Evolutionary conservation across 108 stramenopile genomes (phyloP), one percentile per base, ranked within the genome.

Genomic region (Skeletonema menzelii): DNA sequence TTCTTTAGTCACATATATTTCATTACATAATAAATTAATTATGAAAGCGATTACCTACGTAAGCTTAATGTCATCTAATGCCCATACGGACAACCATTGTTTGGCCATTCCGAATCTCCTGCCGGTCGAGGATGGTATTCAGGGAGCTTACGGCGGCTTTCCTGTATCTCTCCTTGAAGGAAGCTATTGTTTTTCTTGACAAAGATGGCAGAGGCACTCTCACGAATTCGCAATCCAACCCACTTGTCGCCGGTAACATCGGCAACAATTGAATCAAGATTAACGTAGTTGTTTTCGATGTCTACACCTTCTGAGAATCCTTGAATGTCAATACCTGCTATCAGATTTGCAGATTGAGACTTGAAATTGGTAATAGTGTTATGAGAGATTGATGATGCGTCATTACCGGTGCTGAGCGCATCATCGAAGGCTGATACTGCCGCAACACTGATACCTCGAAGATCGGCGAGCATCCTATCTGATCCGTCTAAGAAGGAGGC

Each of bases 241-340:
- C 59, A 61, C 56, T 70, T 22, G 12, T 70, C 69, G 11, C 2
- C 34, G 26, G 27, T 7, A 11, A 60, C 59, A 35, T 24, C 15
- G 8, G 4, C 59, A 17, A 61, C 59, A 28, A 5, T n/a, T 26
- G 37, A 4, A 11, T 27, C 19, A 0, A 61, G 57, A 32, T 70
- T 30, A 15, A 70, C 69, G 17, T 32, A 27, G n/a, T 70, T 70
- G 59, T 31, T 32, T 19, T 26, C n/a, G 11, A 70, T 62, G 8
- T 46, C 10, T 27, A 64, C 13, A 14, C 12, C 42, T 7, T 44
- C 3, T n/a, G 63, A 44, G 30, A 46, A 17, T 6, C 70, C 63
- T 44, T 71, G 70, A 40, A 71, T 32, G 42, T 71, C 67, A 30
- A 68, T 20, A 13, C 67, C 59, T 22, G 28, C 30, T 8, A 68